Evolutionary conservation across 1,284 basidiomycete species (phyloP), one percentile per base, ranked within the genome.

Genomic region (Wolfiporia cocos): DNA sequence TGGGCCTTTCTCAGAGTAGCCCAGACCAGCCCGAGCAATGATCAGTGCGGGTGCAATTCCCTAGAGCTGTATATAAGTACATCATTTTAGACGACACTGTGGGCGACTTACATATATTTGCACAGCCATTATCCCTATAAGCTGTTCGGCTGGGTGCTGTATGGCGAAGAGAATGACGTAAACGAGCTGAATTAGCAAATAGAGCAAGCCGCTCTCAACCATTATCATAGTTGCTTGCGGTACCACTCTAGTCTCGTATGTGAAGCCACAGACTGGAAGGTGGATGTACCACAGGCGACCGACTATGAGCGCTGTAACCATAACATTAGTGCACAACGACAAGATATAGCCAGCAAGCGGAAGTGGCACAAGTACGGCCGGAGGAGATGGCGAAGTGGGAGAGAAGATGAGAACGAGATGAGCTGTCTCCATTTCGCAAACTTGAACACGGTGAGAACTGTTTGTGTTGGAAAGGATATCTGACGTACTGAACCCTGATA

Each of bases 71-170:
- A n/a, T n/a, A n/a, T n/a, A n/a, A n/a, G n/a, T n/a, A n/a, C n/a
- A n/a, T n/a, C n/a, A n/a, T n/a, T n/a, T n/a, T n/a, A n/a, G n/a
- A n/a, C n/a, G n/a, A n/a, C n/a, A n/a, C n/a, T n/a, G n/a, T n/a
- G n/a, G n/a, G n/a, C n/a, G n/a, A n/a, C n/a, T n/a, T n/a, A 37
- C 51, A 58, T 71, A 70, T 29, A 67, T 54, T 51, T 70, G 68
- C 18, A 65, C 61, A n/a, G 64, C 62, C 38, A 65, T 55, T 24
- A 62, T 60, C 11, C 52, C 64, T 15, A 62, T 45, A 37, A 72
- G 56, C 6, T 49, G 61, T 43, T 63, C 54, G 23, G 68, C 67
- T 14, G 61, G 55, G 43, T 60, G 55, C n/a, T 47, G 29, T 20
- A 62, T 38, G 22, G 63, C 58, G 41, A 66, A 65, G 18, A 70